Evolutionary conservation across 768 basidiomycete genomes (phyloP).

Genomic region (Mycena sanguinolenta): DNA sequence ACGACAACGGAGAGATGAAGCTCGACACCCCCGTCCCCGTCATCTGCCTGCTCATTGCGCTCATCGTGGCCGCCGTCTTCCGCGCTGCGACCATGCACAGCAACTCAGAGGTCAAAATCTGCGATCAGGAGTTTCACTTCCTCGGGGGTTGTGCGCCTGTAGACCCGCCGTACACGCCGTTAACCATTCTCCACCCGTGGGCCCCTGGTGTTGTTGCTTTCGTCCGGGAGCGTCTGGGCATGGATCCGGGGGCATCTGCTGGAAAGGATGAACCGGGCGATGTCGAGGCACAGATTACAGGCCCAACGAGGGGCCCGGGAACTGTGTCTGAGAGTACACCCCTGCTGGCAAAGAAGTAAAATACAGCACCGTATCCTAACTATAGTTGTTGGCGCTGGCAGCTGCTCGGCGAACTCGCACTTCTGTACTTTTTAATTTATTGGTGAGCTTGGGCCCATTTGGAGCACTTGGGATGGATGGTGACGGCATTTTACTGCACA

Average conservation of each 20-base stretch:
- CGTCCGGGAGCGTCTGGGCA: constrained; percentile 9
- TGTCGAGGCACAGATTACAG: constrained; percentile 9
- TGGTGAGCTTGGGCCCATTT: no score
- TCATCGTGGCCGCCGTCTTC: constrained; percentile 10
- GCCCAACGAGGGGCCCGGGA: constrained; percentile 22
- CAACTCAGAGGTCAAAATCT: constrained; percentile 17
- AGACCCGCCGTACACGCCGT: constrained; percentile 17
- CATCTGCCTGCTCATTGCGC: constrained; percentile 17
- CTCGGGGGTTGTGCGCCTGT: constrained; percentile 17
- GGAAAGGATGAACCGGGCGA: constrained; percentile 10
- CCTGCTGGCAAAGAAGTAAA: constrained; percentile 24
- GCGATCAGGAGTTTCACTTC: constrained; percentile 11
- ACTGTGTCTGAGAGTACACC: constrained; percentile 18
- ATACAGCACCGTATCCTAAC: constrained; percentile 14
- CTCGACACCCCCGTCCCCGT: constrained; percentile 17
- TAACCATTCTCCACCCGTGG: constrained; percentile 13
- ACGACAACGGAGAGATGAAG: not conserved
- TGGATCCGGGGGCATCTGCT: constrained; percentile 10
- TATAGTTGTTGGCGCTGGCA: constrained; percentile 1
- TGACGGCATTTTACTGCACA: no score
- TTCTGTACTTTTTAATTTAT: not conserved
- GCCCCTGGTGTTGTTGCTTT: constrained; percentile 11
- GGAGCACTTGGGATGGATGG: no score
- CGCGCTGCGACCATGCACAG: constrained; percentile 18
- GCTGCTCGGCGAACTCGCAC: constrained; percentile 6